phyloP scores from a whole-genome alignment of 306 rosid genomes.

The Glycine tomentella region DNA sequence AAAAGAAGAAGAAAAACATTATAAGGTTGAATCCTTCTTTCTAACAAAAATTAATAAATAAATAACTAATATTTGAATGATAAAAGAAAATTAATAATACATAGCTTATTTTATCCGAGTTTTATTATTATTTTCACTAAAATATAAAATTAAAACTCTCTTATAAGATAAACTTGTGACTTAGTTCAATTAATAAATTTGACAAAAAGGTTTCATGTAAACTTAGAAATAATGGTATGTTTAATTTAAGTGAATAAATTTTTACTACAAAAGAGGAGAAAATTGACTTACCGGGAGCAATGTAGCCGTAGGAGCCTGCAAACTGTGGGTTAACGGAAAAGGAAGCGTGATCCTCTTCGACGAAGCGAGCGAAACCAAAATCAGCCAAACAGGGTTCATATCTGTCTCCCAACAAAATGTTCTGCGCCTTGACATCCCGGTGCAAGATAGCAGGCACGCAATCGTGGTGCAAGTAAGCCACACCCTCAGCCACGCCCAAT shows the following conservation, averaged over 20 bases:
- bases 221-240: neutral
- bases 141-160: neutral
- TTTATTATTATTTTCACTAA: neutral
- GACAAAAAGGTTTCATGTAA: neutral
- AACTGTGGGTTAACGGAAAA: conserved; percentile 76
- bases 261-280: too few species aligned
- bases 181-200: neutral
- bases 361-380: conserved; percentile 85
- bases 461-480: conserved; percentile 89
- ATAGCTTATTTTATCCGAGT: neutral
- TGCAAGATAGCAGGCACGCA: conserved; percentile 93
- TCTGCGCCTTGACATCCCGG: conserved; percentile 89
- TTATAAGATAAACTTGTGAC: neutral
- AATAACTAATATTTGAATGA: too few species aligned
- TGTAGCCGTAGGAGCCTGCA: conserved; percentile 94
- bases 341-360: conserved; percentile 69
- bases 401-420: conserved; percentile 75
- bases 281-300: conserved; percentile 76
- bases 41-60: too few species aligned
- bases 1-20: too few species aligned
- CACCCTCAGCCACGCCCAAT: conserved; percentile 81
- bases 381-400: conserved; percentile 90
- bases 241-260: too few species aligned
- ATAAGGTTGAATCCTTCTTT: too few species aligned
- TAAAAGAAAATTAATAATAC: too few species aligned